Evolutionary conservation across 257 asterid genomes (phyloP).

Genomic region (Petunia secreta): DNA sequence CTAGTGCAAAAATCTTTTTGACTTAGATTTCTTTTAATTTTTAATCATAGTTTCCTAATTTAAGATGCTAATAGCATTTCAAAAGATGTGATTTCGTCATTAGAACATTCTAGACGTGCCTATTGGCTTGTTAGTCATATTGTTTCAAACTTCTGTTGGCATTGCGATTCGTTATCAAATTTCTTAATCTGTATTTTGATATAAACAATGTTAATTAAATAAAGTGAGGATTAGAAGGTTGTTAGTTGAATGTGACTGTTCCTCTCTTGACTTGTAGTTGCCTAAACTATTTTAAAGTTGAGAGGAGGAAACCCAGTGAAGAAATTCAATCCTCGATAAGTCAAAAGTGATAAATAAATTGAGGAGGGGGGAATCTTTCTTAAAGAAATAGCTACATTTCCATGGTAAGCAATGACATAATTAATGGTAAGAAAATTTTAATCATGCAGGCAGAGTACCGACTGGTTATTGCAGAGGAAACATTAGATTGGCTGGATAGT

Average conservation of each 20-base stretch:
- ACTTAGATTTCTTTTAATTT: background rate
- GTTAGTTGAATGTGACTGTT: background rate
- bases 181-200: background rate
- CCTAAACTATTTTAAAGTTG: background rate
- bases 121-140: background rate
- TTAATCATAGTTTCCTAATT: background rate
- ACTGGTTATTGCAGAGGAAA: background rate
- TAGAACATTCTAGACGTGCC: background rate
- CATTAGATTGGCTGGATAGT: constrained; percentile 1
- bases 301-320: too few species aligned
- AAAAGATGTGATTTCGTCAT: too few species aligned
- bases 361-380: background rate
- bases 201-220: background rate
- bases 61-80: background rate
- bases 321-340: background rate
- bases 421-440: background rate
- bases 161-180: background rate
- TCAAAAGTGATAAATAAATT: background rate
- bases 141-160: background rate
- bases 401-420: background rate
- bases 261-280: constrained; percentile 9
- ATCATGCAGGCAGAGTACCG: background rate
- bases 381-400: background rate
- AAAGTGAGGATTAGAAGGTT: background rate
- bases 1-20: background rate